Evolutionary conservation across 495 filamentous ascomycete genomes (phyloP).

Genomic region (Penicillium cataractarum): DNA sequence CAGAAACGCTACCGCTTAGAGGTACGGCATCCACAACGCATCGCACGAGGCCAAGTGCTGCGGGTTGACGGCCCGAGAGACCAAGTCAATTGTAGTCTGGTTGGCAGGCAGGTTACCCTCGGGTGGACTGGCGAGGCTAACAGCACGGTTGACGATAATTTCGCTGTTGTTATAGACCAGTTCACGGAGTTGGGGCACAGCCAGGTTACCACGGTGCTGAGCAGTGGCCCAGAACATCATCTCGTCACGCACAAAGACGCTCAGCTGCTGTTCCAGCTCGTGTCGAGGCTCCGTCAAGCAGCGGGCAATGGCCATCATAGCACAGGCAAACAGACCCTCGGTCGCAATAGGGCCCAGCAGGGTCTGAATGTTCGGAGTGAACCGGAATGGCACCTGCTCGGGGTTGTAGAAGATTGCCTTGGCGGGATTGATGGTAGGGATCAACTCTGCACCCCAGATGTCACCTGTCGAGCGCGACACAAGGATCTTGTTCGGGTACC

Average conservation of each 20-base stretch:
- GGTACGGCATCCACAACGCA: constrained; percentile 96
- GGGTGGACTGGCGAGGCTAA: constrained; percentile 70
- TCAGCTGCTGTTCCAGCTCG: constrained; percentile 89
- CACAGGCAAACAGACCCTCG: constrained; percentile 90
- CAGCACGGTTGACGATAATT: constrained; percentile 83
- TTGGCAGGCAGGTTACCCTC: constrained; percentile 82
- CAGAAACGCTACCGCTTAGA: constrained; percentile 53
- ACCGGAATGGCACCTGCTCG: constrained; percentile 93
- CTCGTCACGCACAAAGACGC: constrained; percentile 93
- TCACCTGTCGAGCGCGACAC: constrained; percentile 89
- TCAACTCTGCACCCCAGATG: constrained; percentile 94
- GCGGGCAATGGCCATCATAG: constrained; percentile 93
- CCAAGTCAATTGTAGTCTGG: constrained; percentile 92
- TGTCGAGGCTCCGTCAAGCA: constrained; percentile 90
- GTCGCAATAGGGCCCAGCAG: constrained; percentile 93
- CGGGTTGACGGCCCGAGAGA: constrained; percentile 84
- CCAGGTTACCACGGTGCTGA: constrained; percentile 68
- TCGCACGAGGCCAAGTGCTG: constrained; percentile 81
- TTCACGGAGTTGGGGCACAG: constrained; percentile 76
- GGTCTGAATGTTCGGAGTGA: constrained; percentile 94
- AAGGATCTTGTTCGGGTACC: constrained; percentile 92
- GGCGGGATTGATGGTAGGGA: constrained; percentile 76
- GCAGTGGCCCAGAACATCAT: constrained; percentile 96
- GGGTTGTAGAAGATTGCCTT: constrained; percentile 91
- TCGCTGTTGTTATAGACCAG: constrained; percentile 88